phyloP scores from a whole-genome alignment of 345 rosid genomes.

The Citrus maxima region DNA sequence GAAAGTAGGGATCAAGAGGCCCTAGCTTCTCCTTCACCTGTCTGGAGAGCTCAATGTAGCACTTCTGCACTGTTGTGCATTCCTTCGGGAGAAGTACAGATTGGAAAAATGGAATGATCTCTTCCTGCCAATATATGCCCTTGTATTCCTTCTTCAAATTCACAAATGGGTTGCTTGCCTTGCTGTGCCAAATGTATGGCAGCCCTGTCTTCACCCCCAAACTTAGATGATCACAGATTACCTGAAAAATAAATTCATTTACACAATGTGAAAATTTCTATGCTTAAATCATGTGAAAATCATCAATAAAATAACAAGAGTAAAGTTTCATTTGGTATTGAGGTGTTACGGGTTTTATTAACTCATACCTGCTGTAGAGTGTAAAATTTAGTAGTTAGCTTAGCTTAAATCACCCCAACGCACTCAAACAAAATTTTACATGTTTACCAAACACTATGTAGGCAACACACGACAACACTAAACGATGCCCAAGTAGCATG shows the following conservation, averaged over 20 bases:
- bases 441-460: no score
- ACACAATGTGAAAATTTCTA: background rate
- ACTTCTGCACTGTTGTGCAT: constrained; percentile 31
- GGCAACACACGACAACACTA: no score
- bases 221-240: constrained; percentile 32
- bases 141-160: constrained; percentile 37
- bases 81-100: constrained; percentile 30
- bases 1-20: constrained; percentile 28
- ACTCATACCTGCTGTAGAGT: no score
- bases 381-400: no score
- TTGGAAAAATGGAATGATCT: constrained; percentile 37
- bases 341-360: no score
- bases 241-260: constrained; percentile 12
- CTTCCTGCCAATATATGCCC: constrained; percentile 41
- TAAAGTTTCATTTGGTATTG: no score
- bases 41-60: constrained; percentile 31
- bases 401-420: no score
- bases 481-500: no score
- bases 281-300: no score
- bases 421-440: no score
- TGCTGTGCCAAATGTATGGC: constrained; percentile 33
- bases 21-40: constrained; percentile 31
- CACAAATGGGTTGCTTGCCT: constrained; percentile 38
- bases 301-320: background rate
- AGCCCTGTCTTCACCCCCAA: constrained; percentile 33